Percentiles rank a stretch among this genome's conserved stretches.
Evolutionary conservation across 139 green algal species (phyloP).

Genomic region (Closterium sp.): DNA sequence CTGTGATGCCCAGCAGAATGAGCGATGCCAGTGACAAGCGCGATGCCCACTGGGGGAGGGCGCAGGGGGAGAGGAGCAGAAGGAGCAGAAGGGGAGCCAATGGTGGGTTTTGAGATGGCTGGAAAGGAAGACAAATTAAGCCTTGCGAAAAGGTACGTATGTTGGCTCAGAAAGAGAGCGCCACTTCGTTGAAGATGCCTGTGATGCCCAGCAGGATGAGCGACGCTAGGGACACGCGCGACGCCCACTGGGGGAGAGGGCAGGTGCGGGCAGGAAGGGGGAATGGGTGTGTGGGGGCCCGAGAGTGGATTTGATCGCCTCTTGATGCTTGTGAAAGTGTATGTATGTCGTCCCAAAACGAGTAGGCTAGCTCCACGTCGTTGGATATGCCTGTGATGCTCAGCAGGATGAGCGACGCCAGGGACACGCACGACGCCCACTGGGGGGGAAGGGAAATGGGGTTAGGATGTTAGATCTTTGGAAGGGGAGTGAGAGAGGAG

Average conservation of each 20-base stretch:
- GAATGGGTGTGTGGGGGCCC: no score
- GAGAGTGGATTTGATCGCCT: no score
- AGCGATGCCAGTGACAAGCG: slow-evolving; percentile 3
- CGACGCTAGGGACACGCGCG: background rate
- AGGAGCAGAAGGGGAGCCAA: background rate
- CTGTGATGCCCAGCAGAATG: slow-evolving; percentile 25
- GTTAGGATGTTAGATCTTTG: no score
- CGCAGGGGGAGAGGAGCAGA: background rate
- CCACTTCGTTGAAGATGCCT: slow-evolving; percentile 36
- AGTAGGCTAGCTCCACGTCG: slow-evolving; percentile 39
- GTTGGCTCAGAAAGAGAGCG: slow-evolving; percentile 51
- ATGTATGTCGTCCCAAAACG: no score
- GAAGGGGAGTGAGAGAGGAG: no score
- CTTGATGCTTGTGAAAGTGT: no score
- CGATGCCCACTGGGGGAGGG: background rate
- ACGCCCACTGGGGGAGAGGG: background rate
- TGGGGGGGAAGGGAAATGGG: background rate
- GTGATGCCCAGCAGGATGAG: slow-evolving; percentile 26
- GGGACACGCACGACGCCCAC: background rate
- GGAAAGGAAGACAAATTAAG: no score
- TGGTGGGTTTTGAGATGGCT: no score
- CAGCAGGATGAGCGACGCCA: slow-evolving; percentile 19
- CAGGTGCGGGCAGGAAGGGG: no score
- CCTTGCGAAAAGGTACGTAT: no score
- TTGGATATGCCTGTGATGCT: slow-evolving; percentile 21